These are phyloP conservation scores for Acanthamoeba sp. DNA, from an alignment of 208 protist genomes.

Conservation along the genomic window DNA sequence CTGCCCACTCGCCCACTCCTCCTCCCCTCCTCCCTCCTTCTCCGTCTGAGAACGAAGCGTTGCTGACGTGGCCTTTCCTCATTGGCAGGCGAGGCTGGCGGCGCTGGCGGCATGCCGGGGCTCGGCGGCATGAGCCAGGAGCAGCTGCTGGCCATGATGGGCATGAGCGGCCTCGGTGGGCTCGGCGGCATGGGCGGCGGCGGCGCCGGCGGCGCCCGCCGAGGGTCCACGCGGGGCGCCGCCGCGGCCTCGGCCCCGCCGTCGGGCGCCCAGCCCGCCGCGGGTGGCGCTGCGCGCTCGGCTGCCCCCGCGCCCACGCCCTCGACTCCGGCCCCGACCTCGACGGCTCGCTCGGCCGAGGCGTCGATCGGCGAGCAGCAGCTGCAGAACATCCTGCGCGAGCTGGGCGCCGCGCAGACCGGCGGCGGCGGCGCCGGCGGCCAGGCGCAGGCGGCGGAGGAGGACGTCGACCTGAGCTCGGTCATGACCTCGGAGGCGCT, in stretches of 20 bases:
- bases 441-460: neutral
- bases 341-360: neutral
- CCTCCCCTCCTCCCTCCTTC: neutral
- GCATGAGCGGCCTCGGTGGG: conserved; percentile 28
- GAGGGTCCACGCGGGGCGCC: neutral
- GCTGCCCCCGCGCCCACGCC: neutral
- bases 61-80: too few relatives aligned
- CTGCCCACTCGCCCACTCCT: neutral
- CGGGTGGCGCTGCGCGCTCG: neutral
- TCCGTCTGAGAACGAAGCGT: neutral
- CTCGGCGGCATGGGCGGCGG: conserved; percentile 15
- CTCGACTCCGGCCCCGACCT: neutral
- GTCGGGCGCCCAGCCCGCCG: neutral
- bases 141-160: conserved; percentile 52
- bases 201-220: neutral
- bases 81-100: neutral
- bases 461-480: conserved; percentile 7
- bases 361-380: neutral
- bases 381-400: conserved; percentile 67
- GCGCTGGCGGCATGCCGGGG: neutral
- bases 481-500: conserved; percentile 37
- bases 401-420: neutral
- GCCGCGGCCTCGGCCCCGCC: neutral
- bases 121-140: conserved; percentile 36
- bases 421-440: neutral